Percentiles rank a stretch among this genome's conserved stretches.
phyloP scores from a whole-genome alignment of 2,329 filamentous ascomycete genomes.

The Phyllosticta ampelicida region DNA sequence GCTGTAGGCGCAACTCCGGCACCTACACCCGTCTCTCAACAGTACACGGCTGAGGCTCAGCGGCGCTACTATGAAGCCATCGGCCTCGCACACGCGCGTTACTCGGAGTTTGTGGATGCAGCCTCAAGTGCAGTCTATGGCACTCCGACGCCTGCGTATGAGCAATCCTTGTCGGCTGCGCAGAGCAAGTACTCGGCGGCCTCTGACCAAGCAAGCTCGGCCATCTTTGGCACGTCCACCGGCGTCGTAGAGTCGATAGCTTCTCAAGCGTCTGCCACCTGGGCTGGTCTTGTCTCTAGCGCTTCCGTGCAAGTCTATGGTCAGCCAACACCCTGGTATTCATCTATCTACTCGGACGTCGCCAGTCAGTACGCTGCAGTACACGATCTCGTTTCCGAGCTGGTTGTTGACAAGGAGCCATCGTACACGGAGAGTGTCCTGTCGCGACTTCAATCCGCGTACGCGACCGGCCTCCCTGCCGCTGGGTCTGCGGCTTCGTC shows the following conservation, averaged over 20 bases:
- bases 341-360: conserved; percentile 41
- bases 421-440: conserved; percentile 74
- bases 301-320: conserved; percentile 63
- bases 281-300: conserved; percentile 52
- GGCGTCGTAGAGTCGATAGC: conserved; percentile 24
- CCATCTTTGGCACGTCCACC: conserved; percentile 34
- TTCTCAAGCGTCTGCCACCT: conserved; percentile 49
- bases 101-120: conserved; percentile 61
- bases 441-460: conserved; percentile 58
- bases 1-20: conserved; percentile 55
- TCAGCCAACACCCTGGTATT: conserved; percentile 43
- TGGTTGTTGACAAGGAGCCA: conserved; percentile 66
- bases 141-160: conserved; percentile 48
- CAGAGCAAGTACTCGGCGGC: conserved; percentile 30
- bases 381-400: conserved; percentile 62
- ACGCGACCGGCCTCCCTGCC: conserved; percentile 54
- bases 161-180: conserved; percentile 33
- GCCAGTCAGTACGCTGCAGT: conserved; percentile 59
- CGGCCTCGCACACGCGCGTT: conserved; percentile 67
- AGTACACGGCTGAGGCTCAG: conserved; percentile 48
- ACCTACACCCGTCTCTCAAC: conserved; percentile 45
- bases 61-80: conserved; percentile 68
- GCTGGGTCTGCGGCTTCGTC: conserved; percentile 44
- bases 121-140: conserved; percentile 61
- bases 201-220: conserved; percentile 32